Base-by-base conservation (phyloP, 257 asterid genomes). In the Ilex aquifolium region DNA sequence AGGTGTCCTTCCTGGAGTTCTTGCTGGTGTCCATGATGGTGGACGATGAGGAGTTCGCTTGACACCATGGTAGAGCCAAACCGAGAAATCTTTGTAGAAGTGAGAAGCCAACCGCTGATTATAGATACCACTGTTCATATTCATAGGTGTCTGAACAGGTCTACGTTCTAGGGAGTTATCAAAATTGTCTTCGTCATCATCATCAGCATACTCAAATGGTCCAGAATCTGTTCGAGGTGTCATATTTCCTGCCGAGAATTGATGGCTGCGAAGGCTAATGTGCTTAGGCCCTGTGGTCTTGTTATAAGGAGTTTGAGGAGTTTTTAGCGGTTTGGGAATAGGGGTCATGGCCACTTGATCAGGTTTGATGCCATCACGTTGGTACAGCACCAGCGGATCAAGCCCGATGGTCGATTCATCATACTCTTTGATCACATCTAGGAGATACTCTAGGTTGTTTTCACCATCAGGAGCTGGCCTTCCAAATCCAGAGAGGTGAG, bases 351-450 rank as follows among this genome's bases (percentile, higher is more conserved):
- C 89, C 54, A 68, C 81, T 36, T 39, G 78, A 72, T 81, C 82
- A 5, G 97, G 97, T 63, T 83, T 76, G 69, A 69, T 80, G 3
- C 91, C 97, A 39, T 89, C 88, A 0, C 84, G 80, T 65, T 85
- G 95, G 50, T 85, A 90, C 29, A 81, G 65, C 6, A 87, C 80
- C 31, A 87, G 82, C 0, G 95, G 97, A 69, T 90, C 92, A 17
- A 90, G 87, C 5, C 95, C 95, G 1, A 85, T 59, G 0, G 84
- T 85, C 8, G 95, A 87, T 72, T 80, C 95, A 10, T 87, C 95
- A 32, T 90, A 90, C 75, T 87, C 97, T 72, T 83, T 90, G 79
- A 90, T 90, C 64, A 90, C 95, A 44, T 90, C 97, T 2, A 90
- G 74, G 50, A 90, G 91, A 65, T 90, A 85, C 54, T 90, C 94